Evolutionary conservation across 139 green algal genomes (phyloP).

Genomic region (Micractinium sp.): DNA sequence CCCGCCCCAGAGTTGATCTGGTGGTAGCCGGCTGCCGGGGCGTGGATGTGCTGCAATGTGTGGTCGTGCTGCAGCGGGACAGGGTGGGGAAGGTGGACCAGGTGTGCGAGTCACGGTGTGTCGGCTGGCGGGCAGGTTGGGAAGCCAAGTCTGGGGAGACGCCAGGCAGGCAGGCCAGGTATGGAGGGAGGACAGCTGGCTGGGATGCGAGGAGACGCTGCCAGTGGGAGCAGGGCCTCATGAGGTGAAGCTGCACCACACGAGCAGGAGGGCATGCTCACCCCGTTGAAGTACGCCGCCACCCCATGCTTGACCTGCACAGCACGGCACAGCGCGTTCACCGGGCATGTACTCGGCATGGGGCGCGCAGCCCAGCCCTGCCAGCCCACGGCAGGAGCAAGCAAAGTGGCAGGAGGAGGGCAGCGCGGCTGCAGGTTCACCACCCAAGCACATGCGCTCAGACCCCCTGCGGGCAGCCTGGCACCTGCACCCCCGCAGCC

Average conservation of each 20-base stretch:
- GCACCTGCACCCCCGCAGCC: background rate
- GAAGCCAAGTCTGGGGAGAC: background rate
- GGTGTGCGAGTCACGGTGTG: too few species aligned
- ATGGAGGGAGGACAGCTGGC: background rate
- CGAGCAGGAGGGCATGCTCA: background rate
- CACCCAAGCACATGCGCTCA: background rate
- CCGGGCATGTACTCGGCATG: background rate
- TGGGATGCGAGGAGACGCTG: background rate
- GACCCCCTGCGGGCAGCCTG: background rate
- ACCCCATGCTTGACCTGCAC: background rate
- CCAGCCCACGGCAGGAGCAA: too few species aligned
- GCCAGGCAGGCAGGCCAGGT: background rate
- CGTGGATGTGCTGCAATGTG: slow-evolving; percentile 67
- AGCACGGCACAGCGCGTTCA: background rate
- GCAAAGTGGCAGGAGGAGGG: background rate
- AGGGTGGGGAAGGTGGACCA: too few species aligned
- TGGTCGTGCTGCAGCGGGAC: slow-evolving; percentile 65
- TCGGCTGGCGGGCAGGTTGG: background rate
- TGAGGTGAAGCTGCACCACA: background rate
- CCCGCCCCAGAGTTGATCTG: slow-evolving; percentile 34
- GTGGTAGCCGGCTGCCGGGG: slow-evolving; percentile 23
- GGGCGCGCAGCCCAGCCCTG: too few species aligned
- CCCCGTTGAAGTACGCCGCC: slow-evolving; percentile 60
- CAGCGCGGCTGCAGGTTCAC: too few species aligned
- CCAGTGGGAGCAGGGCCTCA: background rate